Conservation (phyloP, 352 stramenopile species). For the Globisporangium perplexum region DNA sequence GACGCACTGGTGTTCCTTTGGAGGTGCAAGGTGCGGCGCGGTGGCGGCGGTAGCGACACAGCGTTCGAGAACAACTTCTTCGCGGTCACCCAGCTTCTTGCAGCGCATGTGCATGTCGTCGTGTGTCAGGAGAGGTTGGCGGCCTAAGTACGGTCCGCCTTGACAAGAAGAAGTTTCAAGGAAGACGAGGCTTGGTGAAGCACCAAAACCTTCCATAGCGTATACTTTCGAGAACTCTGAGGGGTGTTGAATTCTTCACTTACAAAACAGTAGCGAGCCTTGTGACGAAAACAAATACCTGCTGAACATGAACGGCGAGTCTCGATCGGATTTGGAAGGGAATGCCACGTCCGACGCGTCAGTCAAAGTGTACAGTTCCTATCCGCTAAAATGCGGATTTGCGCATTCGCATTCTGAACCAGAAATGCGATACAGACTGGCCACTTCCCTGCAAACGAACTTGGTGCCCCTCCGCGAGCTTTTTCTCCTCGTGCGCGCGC, state of each 20-base stretch:
- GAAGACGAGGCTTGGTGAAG: too few relatives aligned
- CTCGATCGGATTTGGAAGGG: neutral
- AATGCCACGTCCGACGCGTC: neutral
- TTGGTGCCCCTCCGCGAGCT: neutral
- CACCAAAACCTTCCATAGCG: neutral
- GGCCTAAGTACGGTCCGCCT: neutral
- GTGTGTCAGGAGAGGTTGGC: neutral
- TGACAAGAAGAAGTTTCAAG: conserved; percentile 1
- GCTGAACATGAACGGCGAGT: neutral
- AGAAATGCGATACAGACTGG: neutral
- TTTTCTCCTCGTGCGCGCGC: neutral
- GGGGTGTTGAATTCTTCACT: neutral
- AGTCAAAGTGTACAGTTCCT: neutral
- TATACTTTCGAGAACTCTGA: neutral
- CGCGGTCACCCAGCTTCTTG: neutral
- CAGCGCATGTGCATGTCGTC: too few relatives aligned
- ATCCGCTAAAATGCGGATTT: neutral
- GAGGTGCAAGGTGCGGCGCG: too few relatives aligned
- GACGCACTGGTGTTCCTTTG: neutral
- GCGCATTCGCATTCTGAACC: neutral
- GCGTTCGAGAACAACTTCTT: neutral
- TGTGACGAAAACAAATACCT: neutral
- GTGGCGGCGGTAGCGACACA: too few relatives aligned
- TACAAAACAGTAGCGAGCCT: neutral
- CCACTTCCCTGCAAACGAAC: neutral